Percentiles rank a stretch among this genome's conserved stretches.
These are phyloP conservation scores for Zygotorulaspora sp. DNA, from an alignment of 805 yeast species.

Conservation along the genomic window DNA sequence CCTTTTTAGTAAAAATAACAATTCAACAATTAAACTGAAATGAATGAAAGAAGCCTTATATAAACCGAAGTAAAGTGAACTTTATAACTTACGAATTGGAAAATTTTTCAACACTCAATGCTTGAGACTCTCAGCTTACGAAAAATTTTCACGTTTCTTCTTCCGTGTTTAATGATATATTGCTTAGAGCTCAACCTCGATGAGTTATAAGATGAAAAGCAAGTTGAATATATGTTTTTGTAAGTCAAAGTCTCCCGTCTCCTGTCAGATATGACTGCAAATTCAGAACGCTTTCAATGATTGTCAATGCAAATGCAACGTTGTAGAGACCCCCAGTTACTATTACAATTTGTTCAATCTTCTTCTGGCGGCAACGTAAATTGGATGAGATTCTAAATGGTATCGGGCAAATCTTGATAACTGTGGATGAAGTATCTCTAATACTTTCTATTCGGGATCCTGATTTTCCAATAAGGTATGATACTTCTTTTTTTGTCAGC, in stretches of 20 bases:
- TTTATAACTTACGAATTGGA: constrained; percentile 16
- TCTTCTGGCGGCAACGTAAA: constrained; percentile 14
- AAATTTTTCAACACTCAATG: constrained; percentile 11
- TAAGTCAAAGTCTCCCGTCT: too few relatives aligned
- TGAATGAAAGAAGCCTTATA: not conserved
- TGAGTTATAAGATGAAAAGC: not conserved
- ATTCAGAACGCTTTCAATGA: too few relatives aligned
- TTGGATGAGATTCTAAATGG: constrained; percentile 12
- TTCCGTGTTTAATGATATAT: too few relatives aligned
- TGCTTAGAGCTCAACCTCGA: too few relatives aligned
- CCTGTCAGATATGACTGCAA: constrained; percentile 2
- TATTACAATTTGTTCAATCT: constrained; percentile 28
- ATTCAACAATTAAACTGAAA: constrained; percentile 6
- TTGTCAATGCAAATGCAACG: constrained; percentile 26
- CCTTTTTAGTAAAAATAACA: constrained; percentile 10
- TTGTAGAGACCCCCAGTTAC: constrained; percentile 31
- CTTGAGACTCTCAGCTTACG: constrained; percentile 8
- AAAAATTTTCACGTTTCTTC: constrained; percentile 25
- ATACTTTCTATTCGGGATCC: constrained; percentile 39
- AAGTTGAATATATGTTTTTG: too few relatives aligned
- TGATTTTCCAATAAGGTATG: constrained; percentile 42
- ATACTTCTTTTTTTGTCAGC: constrained; percentile 32
- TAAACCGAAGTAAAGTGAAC: constrained; percentile 6
- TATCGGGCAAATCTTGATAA: constrained; percentile 39
- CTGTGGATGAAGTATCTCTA: constrained; percentile 36